A percentile compares a stretch with the other conserved stretches of the same genome.
These are phyloP conservation scores for Aspergillus sparsus DNA, from an alignment of 495 filamentous ascomycete genomes.

Conservation along the genomic window DNA sequence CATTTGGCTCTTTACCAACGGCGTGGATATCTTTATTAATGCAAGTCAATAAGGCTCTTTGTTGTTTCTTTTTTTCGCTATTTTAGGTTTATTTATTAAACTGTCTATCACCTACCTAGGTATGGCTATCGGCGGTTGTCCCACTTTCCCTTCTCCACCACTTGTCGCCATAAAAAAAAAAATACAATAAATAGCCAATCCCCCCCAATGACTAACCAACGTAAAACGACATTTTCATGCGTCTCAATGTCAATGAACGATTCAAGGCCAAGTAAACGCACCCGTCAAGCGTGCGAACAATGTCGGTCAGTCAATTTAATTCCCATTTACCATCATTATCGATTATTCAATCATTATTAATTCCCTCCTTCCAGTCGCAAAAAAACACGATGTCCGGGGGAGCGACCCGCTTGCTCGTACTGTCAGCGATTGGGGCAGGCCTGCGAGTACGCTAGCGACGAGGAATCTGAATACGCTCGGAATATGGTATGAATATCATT, in stretches of 20 bases:
- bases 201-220: no score
- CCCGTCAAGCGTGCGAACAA: slow-evolving; percentile 17
- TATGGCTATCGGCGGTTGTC: no score
- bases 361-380: slow-evolving; percentile 13
- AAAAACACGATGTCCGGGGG: slow-evolving; percentile 16
- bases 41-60: no score
- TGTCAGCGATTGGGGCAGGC: slow-evolving; percentile 12
- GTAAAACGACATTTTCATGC: no score
- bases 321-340: not conserved
- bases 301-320: slow-evolving; percentile 5
- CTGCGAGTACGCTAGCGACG: slow-evolving; percentile 16
- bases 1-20: no score
- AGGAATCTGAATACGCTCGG: slow-evolving; percentile 9
- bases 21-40: no score
- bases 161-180: no score
- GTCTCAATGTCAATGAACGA: slow-evolving; percentile 10
- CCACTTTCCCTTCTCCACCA: no score
- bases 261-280: slow-evolving; percentile 11
- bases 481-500: slow-evolving; percentile 9
- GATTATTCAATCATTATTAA: not conserved
- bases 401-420: slow-evolving; percentile 13
- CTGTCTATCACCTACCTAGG: no score
- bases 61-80: no score
- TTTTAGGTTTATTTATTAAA: no score
- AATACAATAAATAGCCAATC: no score